Evolutionary conservation across 371 early-diverging fungal species (phyloP).

Genomic region (Zychaea mexicana): DNA sequence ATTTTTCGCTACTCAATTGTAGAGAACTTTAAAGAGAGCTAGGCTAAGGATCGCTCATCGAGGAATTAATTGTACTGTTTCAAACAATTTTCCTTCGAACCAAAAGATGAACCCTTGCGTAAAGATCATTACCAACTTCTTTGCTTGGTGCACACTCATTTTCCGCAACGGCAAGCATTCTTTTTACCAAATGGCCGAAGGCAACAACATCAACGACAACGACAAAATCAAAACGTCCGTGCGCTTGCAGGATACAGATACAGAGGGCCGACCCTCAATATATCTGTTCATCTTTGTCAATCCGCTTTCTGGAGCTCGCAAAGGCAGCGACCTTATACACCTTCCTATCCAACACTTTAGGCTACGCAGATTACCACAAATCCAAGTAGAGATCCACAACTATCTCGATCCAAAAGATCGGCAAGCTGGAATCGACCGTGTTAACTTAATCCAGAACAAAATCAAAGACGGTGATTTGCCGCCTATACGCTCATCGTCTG

Average conservation of each 20-base stretch:
- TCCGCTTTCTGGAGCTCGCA: slow-evolving; percentile 61
- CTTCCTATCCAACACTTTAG: slow-evolving; percentile 61
- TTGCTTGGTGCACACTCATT: too few relatives aligned
- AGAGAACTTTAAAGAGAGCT: too few relatives aligned
- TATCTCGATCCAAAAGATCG: slow-evolving; percentile 52
- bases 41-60: too few relatives aligned
- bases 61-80: too few relatives aligned
- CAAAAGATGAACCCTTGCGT: too few relatives aligned
- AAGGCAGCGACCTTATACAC: slow-evolving; percentile 53
- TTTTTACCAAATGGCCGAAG: too few relatives aligned
- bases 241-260: slow-evolving; percentile 20
- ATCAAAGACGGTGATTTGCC: slow-evolving; percentile 23
- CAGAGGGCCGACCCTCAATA: slow-evolving; percentile 44
- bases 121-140: too few relatives aligned
- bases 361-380: slow-evolving; percentile 52
- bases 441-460: slow-evolving; percentile 33
- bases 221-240: slow-evolving; percentile 20
- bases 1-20: too few relatives aligned
- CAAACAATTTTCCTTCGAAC: too few relatives aligned
- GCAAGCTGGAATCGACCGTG: slow-evolving; percentile 37
- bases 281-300: slow-evolving; percentile 68
- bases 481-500: neutral
- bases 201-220: too few relatives aligned
- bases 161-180: too few relatives aligned
- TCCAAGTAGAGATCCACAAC: slow-evolving; percentile 67